These are phyloP conservation scores for Candida methanosorbosa DNA, from an alignment of 805 yeast genomes.

Conservation along the genomic window DNA sequence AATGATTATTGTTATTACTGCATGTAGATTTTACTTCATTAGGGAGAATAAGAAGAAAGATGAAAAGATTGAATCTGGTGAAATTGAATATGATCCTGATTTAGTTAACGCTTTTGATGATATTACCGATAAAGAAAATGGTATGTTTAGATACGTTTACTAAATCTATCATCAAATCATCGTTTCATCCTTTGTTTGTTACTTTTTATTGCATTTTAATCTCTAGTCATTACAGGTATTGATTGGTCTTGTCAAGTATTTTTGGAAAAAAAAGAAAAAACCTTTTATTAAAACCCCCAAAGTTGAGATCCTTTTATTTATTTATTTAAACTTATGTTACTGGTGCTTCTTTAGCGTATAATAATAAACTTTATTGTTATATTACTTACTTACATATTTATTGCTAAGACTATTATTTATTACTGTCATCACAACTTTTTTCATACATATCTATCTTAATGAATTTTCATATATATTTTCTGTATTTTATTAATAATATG, in stretches of 20 bases:
- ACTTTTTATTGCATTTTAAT: too few species aligned
- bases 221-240: too few species aligned
- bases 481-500: too few species aligned
- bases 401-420: too few species aligned
- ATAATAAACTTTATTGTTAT: too few species aligned
- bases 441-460: neutral
- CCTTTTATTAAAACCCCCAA: too few species aligned
- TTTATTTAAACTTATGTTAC: too few species aligned
- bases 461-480: too few species aligned
- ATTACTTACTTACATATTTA: too few species aligned
- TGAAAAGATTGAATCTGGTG: neutral
- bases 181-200: too few species aligned
- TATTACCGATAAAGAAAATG: slow-evolving; percentile 17
- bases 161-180: neutral
- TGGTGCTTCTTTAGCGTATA: too few species aligned
- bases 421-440: too few species aligned
- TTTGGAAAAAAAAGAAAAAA: neutral
- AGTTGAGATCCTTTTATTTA: neutral
- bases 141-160: slow-evolving; percentile 11
- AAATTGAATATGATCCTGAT: slow-evolving; percentile 3
- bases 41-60: slow-evolving; percentile 12
- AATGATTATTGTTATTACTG: neutral
- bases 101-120: slow-evolving; percentile 20
- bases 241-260: neutral
- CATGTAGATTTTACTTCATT: slow-evolving; percentile 6